Base-by-base conservation (phyloP, 2,329 filamentous ascomycete genomes). In the Emericellopsis atlantica region DNA sequence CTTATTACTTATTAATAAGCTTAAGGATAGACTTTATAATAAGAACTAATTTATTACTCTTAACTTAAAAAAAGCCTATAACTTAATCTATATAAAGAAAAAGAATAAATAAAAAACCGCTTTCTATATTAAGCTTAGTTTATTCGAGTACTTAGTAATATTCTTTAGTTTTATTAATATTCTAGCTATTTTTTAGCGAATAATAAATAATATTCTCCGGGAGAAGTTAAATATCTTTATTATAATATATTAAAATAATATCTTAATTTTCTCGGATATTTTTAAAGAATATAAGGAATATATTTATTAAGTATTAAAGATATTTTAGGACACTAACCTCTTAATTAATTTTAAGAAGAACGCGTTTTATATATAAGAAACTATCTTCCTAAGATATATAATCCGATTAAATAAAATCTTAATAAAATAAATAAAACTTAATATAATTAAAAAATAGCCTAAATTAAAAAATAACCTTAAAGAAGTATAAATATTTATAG, bases 81-180 rank as follows among this genome's bases (percentile, higher is more conserved):
- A n/a, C n/a, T 12, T n/a, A 31, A 32, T 15, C 31, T 26, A 23
- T 9, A 15, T 18, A 37, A 14, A 21, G 7, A 26, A 29, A 26
- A n/a, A 26, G 10, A 26, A 26, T 26, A 26, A 26, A 26, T 26
- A 26, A 26, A 26, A 26, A 26, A 26, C 10, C 6, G 10, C 24
- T 26, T 26, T 26, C 10, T 26, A 26, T 26, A 26, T 26, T 26
- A 26, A 26, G 10, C 10, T 26, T 26, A 26, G 10, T 26, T 26
- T 26, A 26, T 26, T 26, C 24, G 34, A 51, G 32, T 21, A 50
- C 44, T 37, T 50, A 42, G 50, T 50, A 26, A 22, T 52, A 21
- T 48, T 52, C 40, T 50, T 32, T 33, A 42, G 26, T 32, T 39
- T 37, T 15, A 32, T 21, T 48, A 48, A 43, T 48, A 37, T 35